A percentile compares a stretch with the other conserved stretches of the same genome.
phyloP scores from a whole-genome alignment of 805 yeast species.

The Metschnikowia shivogae region DNA sequence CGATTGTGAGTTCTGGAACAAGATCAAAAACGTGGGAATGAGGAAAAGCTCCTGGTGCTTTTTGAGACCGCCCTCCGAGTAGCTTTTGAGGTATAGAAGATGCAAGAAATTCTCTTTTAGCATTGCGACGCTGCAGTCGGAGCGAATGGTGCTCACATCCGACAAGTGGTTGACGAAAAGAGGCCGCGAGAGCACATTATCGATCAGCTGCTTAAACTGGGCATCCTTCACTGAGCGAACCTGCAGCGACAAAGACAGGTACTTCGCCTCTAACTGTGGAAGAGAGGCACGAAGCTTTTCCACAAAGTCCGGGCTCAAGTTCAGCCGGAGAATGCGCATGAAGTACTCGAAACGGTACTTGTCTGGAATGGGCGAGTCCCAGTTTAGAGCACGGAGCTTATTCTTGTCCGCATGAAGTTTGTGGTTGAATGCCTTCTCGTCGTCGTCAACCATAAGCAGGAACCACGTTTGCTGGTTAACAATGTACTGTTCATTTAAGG shows the following conservation, averaged over 20 bases:
- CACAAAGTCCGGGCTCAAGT: conserved; percentile 16
- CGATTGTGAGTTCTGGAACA: conserved; percentile 24
- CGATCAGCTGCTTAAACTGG: conserved; percentile 30
- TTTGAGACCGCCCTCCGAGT: conserved; percentile 33
- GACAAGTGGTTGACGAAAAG: conserved; percentile 23
- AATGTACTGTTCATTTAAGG: conserved; percentile 15
- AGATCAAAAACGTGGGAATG: conserved; percentile 32
- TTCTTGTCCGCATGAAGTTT: conserved; percentile 27
- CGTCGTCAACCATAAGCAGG: conserved; percentile 18
- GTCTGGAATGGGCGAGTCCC: conserved; percentile 35
- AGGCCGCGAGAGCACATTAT: conserved; percentile 26
- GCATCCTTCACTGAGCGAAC: conserved; percentile 28
- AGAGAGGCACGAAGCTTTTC: conserved; percentile 20
- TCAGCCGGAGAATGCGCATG: conserved; percentile 21
- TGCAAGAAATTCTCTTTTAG: conserved; percentile 26
- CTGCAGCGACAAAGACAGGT: conserved; percentile 23
- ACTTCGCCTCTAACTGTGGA: conserved; percentile 19
- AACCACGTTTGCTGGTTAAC: conserved; percentile 29
- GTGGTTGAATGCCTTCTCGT: conserved; percentile 23
- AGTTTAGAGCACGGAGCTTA: conserved; percentile 28
- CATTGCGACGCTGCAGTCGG: conserved; percentile 2
- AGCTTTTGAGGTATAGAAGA: conserved; percentile 35
- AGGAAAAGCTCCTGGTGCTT: conserved; percentile 39
- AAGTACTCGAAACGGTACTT: conserved; percentile 27
- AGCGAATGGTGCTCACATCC: not conserved